A percentile compares a stretch with the other conserved stretches of the same genome.
These are phyloP conservation scores for Aspergillus piperis DNA, from an alignment of 2,329 filamentous ascomycete genomes.

Conservation along the genomic window DNA sequence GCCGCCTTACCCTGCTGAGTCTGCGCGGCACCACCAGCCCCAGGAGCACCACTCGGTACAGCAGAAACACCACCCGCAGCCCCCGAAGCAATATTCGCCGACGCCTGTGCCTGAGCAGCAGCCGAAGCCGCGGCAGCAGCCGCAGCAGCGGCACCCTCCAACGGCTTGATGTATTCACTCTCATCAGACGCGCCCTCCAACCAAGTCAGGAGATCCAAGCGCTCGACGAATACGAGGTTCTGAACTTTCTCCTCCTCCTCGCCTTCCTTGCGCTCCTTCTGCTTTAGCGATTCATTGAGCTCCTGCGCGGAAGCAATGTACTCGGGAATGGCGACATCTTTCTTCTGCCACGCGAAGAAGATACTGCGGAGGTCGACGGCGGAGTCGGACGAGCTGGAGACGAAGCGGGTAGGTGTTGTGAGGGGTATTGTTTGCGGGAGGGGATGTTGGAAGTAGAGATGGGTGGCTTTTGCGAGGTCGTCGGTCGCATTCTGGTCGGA, in stretches of 20 bases:
- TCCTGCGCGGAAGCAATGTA: constrained; percentile 83
- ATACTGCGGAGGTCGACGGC: constrained; percentile 87
- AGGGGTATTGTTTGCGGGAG: constrained; percentile 66
- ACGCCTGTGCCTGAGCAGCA: constrained; percentile 44
- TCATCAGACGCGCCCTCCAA: constrained; percentile 86
- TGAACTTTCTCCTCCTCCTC: constrained; percentile 64
- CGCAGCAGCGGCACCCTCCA: constrained; percentile 62
- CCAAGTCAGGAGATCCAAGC: constrained; percentile 89
- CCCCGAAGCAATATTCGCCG: constrained; percentile 55
- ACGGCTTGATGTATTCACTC: constrained; percentile 86
- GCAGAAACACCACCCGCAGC: constrained; percentile 46
- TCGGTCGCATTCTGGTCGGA: constrained; percentile 61
- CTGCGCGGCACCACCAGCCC: constrained; percentile 31
- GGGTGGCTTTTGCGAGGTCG: constrained; percentile 72
- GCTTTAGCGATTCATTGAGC: constrained; percentile 73
- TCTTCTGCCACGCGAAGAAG: constrained; percentile 94
- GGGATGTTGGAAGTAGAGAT: constrained; percentile 71
- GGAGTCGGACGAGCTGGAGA: constrained; percentile 66
- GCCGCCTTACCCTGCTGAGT: constrained; percentile 51
- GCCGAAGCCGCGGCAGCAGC: constrained; percentile 39
- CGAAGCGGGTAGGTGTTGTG: constrained; percentile 78
- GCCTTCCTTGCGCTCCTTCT: constrained; percentile 34
- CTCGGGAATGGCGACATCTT: constrained; percentile 83
- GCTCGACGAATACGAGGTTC: constrained; percentile 88
- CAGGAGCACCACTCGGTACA: constrained; percentile 47